A percentile compares a stretch with the other conserved stretches of the same genome.
phyloP scores from a whole-genome alignment of 768 basidiomycete species.

The Calocybe cyanea region DNA sequence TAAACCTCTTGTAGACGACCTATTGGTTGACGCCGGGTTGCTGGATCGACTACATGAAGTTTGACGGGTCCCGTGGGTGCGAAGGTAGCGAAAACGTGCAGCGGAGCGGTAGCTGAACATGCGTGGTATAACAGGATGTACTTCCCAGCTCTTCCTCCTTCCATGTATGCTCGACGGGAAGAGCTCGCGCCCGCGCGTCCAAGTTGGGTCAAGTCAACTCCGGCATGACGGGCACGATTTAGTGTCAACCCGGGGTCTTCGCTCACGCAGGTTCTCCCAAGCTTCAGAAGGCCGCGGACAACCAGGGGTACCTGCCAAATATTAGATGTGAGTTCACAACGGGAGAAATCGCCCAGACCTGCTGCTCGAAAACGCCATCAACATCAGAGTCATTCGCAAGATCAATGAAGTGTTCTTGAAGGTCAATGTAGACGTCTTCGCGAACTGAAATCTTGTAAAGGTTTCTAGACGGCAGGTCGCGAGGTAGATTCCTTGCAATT shows the following conservation, averaged over 20 bases:
- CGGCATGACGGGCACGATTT: conserved; percentile 75
- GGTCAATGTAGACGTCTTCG: conserved; percentile 80
- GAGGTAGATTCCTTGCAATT: conserved; percentile 74
- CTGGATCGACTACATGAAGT: conserved; percentile 88
- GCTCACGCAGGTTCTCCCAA: conserved; percentile 80
- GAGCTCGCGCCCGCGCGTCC: conserved; percentile 57
- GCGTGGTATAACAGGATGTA: conserved; percentile 90
- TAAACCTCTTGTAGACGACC: conserved; percentile 76
- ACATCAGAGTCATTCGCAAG: conserved; percentile 92
- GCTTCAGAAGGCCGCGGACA: conserved; percentile 72
- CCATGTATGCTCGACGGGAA: conserved; percentile 67
- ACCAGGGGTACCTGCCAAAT: conserved; percentile 69
- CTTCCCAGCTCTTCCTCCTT: conserved; percentile 64
- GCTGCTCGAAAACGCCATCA: conserved; percentile 91
- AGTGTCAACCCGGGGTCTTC: conserved; percentile 67
- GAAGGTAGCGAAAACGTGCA: conserved; percentile 90
- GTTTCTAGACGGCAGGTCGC: conserved; percentile 71
- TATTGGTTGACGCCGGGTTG: conserved; percentile 80
- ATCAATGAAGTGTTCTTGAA: conserved; percentile 88
- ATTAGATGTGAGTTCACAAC: neutral
- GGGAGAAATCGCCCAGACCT: conserved; percentile 45
- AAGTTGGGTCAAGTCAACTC: conserved; percentile 82
- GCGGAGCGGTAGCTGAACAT: conserved; percentile 61
- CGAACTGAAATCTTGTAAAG: conserved; percentile 81
- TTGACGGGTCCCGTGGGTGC: conserved; percentile 65